Conservation (phyloP, 176 grass and related monocot genomes). For the Eragrostis curvula region DNA sequence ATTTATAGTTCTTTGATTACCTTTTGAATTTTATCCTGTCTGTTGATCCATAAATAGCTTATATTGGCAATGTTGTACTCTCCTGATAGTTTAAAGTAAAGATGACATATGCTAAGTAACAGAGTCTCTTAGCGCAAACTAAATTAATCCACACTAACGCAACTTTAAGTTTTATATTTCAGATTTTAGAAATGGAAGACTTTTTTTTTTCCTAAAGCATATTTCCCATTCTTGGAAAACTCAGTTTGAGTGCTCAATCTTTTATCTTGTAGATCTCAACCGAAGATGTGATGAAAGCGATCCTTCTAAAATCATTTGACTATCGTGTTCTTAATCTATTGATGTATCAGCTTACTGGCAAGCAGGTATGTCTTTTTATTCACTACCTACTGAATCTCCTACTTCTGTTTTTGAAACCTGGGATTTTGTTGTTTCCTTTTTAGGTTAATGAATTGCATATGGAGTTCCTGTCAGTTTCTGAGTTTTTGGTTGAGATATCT, state of each 20-base stretch:
- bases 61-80: neutral
- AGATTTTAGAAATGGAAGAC: neutral
- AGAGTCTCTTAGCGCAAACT: neutral
- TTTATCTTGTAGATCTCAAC: slow-evolving; percentile 67
- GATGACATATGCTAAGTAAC: slow-evolving; percentile 1
- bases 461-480: slow-evolving; percentile 93
- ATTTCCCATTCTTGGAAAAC: neutral
- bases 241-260: slow-evolving; percentile 28
- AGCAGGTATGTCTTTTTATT: slow-evolving; percentile 62
- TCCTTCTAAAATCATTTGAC: slow-evolving; percentile 97
- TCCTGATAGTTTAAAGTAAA: slow-evolving; percentile 20
- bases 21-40: neutral
- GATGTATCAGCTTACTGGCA: slow-evolving; percentile 70
- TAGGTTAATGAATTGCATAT: slow-evolving; percentile 94
- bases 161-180: neutral
- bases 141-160: neutral
- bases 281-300: slow-evolving; percentile 82
- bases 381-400: neutral
- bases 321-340: slow-evolving; percentile 90
- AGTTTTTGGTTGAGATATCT: slow-evolving; percentile 95
- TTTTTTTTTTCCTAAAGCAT: neutral
- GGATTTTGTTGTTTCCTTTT: slow-evolving; percentile 34
- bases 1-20: slow-evolving; percentile 15
- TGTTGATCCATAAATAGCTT: neutral
- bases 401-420: slow-evolving; percentile 11